These are phyloP conservation scores for Apiospora koreana DNA, from an alignment of 2,329 filamentous ascomycete species.

Conservation along the genomic window DNA sequence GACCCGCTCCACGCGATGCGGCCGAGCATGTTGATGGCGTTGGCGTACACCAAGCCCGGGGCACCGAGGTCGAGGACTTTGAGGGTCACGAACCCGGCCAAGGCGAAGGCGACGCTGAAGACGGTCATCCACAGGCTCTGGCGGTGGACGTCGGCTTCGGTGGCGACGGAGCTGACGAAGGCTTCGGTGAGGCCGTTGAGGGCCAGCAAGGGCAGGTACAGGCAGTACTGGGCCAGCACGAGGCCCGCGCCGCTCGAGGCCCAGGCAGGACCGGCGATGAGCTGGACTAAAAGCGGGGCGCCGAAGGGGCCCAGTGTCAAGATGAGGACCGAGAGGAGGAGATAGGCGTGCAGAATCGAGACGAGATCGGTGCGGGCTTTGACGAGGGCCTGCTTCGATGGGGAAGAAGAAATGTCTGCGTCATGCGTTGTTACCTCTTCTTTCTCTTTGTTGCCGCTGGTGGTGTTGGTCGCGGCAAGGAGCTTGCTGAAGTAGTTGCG, in stretches of 20 bases:
- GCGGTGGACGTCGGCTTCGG: slow-evolving; percentile 68
- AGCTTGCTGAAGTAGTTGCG: slow-evolving; percentile 87
- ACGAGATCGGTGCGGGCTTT: slow-evolving; percentile 56
- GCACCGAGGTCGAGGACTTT: slow-evolving; percentile 71
- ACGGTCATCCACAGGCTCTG: slow-evolving; percentile 84
- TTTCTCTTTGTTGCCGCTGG: background rate
- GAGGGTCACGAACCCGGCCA: slow-evolving; percentile 74
- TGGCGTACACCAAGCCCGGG: slow-evolving; percentile 79
- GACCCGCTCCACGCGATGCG: slow-evolving; percentile 77
- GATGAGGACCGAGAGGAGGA: slow-evolving; percentile 69
- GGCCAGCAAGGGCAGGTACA: slow-evolving; percentile 90
- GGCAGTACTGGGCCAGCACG: slow-evolving; percentile 80
- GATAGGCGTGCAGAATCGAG: slow-evolving; percentile 71
- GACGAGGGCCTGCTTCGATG: slow-evolving; percentile 31
- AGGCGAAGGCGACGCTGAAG: slow-evolving; percentile 77
- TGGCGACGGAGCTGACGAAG: slow-evolving; percentile 87
- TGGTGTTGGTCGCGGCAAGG: slow-evolving; percentile 45
- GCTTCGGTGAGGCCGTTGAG: slow-evolving; percentile 91
- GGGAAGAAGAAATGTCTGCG: background rate
- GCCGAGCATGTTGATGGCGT: slow-evolving; percentile 85
- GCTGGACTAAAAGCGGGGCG: slow-evolving; percentile 69
- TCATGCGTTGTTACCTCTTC: background rate
- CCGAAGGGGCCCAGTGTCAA: slow-evolving; percentile 73
- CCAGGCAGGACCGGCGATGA: slow-evolving; percentile 81
- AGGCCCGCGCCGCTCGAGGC: slow-evolving; percentile 68